These are phyloP conservation scores for Amanita fuliginea DNA, from an alignment of 768 basidiomycete genomes.

Conservation along the genomic window DNA sequence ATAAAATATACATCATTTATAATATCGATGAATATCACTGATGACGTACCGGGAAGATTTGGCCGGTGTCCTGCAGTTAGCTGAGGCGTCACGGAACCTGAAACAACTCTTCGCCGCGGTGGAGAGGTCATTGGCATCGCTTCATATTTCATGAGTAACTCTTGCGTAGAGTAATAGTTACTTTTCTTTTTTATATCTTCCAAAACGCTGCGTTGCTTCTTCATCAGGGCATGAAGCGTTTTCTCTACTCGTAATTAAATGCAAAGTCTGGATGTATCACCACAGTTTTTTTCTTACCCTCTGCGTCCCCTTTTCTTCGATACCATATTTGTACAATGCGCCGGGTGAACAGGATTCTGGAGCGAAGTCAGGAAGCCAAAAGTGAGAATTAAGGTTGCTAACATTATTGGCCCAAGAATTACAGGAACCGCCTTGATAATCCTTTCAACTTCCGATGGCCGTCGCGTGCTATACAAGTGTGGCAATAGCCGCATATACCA, in stretches of 20 bases:
- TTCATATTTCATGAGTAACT: slow-evolving; percentile 85
- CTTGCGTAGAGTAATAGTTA: slow-evolving; percentile 88
- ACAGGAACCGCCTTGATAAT: slow-evolving; percentile 45
- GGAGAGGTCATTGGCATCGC: slow-evolving; percentile 36
- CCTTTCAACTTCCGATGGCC: slow-evolving; percentile 24
- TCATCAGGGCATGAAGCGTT: slow-evolving; percentile 59
- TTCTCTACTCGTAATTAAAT: slow-evolving; percentile 45
- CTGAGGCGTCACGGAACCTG: slow-evolving; percentile 20
- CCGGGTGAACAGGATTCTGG: slow-evolving; percentile 63
- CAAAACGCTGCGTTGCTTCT: slow-evolving; percentile 73
- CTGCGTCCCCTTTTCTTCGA: slow-evolving; percentile 63
- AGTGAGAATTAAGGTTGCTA: slow-evolving; percentile 19
- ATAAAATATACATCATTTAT: slow-evolving; percentile 9
- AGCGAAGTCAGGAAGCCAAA: slow-evolving; percentile 5
- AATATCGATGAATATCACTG: not conserved
- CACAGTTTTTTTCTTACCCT: slow-evolving; percentile 43
- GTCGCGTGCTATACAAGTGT: slow-evolving; percentile 19
- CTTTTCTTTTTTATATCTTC: slow-evolving; percentile 98
- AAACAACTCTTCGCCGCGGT: slow-evolving; percentile 29
- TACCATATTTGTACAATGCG: slow-evolving; percentile 83
- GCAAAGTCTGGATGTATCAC: not conserved
- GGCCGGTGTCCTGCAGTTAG: slow-evolving; percentile 16
- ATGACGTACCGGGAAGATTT: slow-evolving; percentile 17
- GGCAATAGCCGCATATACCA: slow-evolving; percentile 64
- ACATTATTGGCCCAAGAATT: slow-evolving; percentile 71